These are phyloP conservation scores for Boletus smithii DNA, from an alignment of 1,284 basidiomycete species.

Conservation along the genomic window DNA sequence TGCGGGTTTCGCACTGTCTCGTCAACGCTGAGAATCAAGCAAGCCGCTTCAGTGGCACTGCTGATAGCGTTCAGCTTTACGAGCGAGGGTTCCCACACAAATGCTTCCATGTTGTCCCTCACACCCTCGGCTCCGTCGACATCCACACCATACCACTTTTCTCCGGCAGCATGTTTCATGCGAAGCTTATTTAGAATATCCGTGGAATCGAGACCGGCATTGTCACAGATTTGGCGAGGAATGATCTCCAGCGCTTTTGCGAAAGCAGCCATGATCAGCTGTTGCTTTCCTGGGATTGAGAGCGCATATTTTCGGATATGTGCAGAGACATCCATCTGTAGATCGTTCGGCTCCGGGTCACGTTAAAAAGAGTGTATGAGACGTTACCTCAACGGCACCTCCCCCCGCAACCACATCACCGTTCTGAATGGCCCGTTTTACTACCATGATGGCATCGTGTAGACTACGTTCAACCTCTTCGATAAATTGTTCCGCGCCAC, in stretches of 20 bases:
- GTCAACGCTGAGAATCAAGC: conserved; percentile 91
- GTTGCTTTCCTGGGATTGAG: conserved; percentile 94
- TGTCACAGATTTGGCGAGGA: conserved; percentile 97
- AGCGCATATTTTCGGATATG: conserved; percentile 88
- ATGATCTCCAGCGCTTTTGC: conserved; percentile 98
- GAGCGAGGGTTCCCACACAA: conserved; percentile 97
- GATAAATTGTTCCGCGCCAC: conserved; percentile 98
- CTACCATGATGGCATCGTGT: conserved; percentile 99
- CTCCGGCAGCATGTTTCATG: conserved; percentile 91
- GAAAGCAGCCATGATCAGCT: conserved; percentile 93
- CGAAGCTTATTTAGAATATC: conserved; percentile 97
- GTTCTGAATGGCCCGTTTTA: conserved; percentile 95
- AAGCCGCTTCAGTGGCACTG: conserved; percentile 95
- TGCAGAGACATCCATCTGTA: conserved; percentile 93
- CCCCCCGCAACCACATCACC: conserved; percentile 96
- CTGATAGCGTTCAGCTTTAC: conserved; percentile 95
- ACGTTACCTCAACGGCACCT: conserved; percentile 86
- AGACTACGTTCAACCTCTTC: conserved; percentile 97
- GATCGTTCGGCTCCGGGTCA: conserved; percentile 15
- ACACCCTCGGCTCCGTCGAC: conserved; percentile 89
- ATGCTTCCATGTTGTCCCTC: conserved; percentile 93
- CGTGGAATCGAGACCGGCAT: conserved; percentile 96
- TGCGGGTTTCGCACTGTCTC: conserved; percentile 94
- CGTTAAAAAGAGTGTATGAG: conserved; percentile 2
- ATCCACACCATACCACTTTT: conserved; percentile 92